Base-by-base conservation (phyloP, 352 stramenopile species). In the Phytophthora fragariaefolia region DNA sequence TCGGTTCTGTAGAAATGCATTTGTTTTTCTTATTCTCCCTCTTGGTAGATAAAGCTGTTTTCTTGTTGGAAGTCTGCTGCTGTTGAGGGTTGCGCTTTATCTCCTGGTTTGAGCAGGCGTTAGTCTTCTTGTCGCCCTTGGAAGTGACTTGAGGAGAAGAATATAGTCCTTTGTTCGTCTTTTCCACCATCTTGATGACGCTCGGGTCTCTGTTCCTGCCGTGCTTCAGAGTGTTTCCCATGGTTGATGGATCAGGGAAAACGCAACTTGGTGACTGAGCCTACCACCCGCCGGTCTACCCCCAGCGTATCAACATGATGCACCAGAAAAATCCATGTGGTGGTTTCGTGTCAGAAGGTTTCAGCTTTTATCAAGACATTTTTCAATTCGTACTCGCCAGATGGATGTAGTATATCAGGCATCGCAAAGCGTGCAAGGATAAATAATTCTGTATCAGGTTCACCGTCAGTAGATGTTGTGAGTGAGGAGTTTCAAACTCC, bases 101-200 rank as follows among this genome's bases (percentile, higher is more conserved):
- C 26, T 40, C 26, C 9, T 54, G 15, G n/a, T 0, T 13, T 23
- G 38, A 12, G 15, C 6, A 23, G 15, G 9, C 38, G 18, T 55
- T 34, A 5, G 26, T 27, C 22, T 55, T 55, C 48, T n/a, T 26
- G n/a, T 20, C 20, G n/a, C 5, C 27, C 13, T 55, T 55, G 48
- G 48, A 17, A 26, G 40, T 40, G 9, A 17, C 15, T 54, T 27
- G 17, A n/a, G 17, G 26, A 13, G 26, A 12, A 55, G 26, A 24
- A 13, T 38, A 55, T 24, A 42, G 26, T 23, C 48, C 48, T 55
- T 55, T 55, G 48, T 40, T 18, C 48, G 40, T 55, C 9, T 55
- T 55, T 10, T 40, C 48, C 36, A 43, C 15, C 15, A 43, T 43
- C 36, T 43, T 43, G 17, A 23, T 34, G 18, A n/a, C 18, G 12